Base-by-base conservation (phyloP, 2,329 filamentous ascomycete genomes). In the Nemania sp. region DNA sequence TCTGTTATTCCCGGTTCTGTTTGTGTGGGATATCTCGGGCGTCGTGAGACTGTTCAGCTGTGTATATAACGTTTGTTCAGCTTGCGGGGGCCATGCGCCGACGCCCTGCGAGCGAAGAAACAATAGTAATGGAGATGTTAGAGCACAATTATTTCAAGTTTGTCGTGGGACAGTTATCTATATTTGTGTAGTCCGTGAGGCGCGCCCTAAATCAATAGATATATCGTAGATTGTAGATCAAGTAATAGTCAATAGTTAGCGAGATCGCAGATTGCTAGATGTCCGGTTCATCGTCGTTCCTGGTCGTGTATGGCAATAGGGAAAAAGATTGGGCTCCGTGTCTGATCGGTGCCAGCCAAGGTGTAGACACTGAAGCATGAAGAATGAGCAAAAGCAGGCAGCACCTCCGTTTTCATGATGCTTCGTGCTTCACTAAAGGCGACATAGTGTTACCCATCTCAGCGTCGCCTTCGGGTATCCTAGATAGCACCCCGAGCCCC, bases 401-500 rank as follows among this genome's bases (percentile, higher is more conserved):
- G 56, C 70, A 79, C 20, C 73, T 70, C 29, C 76, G 80, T 66
- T 78, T 75, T 61, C 73, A 75, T 10, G 77, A 45, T 49, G 61
- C 71, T 82, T 68, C 82, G 53, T 76, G 68, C 70, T 82, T 82
- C 29, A 77, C 73, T 72, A 74, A 27, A 15, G 70, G 64, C 57
- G 78, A 76, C 27, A 73, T 72, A 47, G 79, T 79, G 73, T 80
- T 81, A 20, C 77, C 73, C 77, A 85, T 82, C 77, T 88, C 86
- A 3, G 79, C 79, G 60, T 88, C 86, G n/a, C 86, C 85, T 73
- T 88, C 87, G 0, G 86, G 86, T 60, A 88, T 88, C 38, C 85
- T 82, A 2, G 86, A 85, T 10, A 89, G 76, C 0, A 85, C 85
- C 2, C 86, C 85, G 60, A 87, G 80, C 2, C 79, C 78, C 26